Conservation (phyloP, 2,329 filamentous ascomycete genomes). For the Albophoma yamanashiensis region DNA sequence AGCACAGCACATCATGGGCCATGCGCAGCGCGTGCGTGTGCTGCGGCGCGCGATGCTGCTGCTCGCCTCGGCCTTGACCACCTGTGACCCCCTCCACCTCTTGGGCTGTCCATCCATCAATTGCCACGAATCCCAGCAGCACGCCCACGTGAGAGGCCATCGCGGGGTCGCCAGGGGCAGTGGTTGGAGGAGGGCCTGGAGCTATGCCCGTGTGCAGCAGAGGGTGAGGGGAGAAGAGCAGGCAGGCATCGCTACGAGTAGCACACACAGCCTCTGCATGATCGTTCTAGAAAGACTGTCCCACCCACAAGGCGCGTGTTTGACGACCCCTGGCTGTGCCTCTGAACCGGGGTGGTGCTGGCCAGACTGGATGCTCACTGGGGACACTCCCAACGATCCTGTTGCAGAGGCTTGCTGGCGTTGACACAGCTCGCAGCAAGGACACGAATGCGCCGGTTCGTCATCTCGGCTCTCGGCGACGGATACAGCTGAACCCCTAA, state of each 20-base stretch:
- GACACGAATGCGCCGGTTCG: background rate
- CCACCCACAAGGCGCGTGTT: background rate
- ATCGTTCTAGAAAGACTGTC: background rate
- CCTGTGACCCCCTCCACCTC: background rate
- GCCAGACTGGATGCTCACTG: background rate
- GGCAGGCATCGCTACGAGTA: too few species aligned
- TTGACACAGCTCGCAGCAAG: background rate
- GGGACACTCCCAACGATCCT: background rate
- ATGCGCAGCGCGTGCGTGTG: background rate
- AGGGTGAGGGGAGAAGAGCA: background rate
- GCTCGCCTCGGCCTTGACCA: background rate
- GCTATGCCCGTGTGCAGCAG: background rate
- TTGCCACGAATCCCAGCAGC: conserved; percentile 5
- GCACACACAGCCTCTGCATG: background rate
- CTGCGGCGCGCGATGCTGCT: background rate
- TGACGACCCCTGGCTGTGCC: background rate
- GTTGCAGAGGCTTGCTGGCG: background rate
- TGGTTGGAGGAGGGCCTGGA: conserved; percentile 1
- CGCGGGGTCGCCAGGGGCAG: conserved; percentile 5
- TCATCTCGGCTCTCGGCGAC: background rate
- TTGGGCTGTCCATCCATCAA: conserved; percentile 4
- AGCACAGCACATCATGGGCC: background rate
- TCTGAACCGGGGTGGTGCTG: background rate
- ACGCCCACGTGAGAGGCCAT: conserved; percentile 7
- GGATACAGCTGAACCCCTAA: background rate